Percentiles rank a stretch among this genome's conserved stretches.
phyloP scores from a whole-genome alignment of 352 stramenopile genomes.

The Phytophthora crassamura region DNA sequence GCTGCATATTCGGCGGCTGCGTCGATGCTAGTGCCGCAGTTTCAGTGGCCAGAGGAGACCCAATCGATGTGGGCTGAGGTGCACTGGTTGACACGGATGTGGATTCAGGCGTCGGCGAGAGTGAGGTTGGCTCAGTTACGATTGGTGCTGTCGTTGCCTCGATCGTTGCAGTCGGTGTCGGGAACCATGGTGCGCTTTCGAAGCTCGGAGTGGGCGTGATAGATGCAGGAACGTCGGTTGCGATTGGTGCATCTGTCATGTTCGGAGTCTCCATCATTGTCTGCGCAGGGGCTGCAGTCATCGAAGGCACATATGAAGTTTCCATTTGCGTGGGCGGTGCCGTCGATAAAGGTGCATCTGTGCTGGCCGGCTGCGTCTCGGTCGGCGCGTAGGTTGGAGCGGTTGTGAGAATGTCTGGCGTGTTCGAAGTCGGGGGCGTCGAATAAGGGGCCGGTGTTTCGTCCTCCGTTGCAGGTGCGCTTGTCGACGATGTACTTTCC shows the following conservation, averaged over 20 bases:
- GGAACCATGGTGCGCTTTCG: not conserved
- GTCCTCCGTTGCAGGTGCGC: not conserved
- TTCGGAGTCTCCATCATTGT: too few species aligned
- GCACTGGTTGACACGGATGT: not conserved
- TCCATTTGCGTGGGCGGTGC: too few species aligned
- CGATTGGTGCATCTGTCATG: not conserved
- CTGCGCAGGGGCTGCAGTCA: not conserved
- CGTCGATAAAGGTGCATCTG: too few species aligned
- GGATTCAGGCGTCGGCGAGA: not conserved
- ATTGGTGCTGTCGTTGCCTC: not conserved
- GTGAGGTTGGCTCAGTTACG: not conserved
- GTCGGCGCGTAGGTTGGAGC: not conserved
- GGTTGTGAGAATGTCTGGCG: not conserved
- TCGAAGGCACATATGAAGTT: too few species aligned
- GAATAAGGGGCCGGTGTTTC: not conserved
- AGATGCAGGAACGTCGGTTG: not conserved
- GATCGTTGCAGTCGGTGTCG: slow-evolving; percentile 1
- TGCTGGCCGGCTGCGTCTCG: too few species aligned
- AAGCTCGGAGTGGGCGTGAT: not conserved
- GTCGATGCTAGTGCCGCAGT: slow-evolving; percentile 7
- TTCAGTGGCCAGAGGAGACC: not conserved
- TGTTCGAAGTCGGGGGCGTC: not conserved
- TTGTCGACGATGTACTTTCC: not conserved
- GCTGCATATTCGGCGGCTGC: not conserved
- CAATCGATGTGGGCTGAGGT: not conserved